Base-by-base conservation (phyloP, 371 early-diverging fungal genomes). In the Basidiobolus meristosporus region DNA sequence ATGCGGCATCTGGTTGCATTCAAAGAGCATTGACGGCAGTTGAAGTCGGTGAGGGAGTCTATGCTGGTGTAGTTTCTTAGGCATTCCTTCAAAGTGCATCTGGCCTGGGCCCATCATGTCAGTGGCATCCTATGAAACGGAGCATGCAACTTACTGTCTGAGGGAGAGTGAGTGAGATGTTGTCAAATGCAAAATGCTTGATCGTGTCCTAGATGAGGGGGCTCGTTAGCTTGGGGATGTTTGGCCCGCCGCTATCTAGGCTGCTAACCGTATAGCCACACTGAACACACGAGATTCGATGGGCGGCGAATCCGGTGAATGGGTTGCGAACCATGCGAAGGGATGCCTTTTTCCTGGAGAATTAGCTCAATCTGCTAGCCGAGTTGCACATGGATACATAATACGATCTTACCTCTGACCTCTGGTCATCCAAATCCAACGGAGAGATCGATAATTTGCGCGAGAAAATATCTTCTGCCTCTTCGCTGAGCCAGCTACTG, bases 241-340 rank as follows among this genome's bases (percentile, higher is more conserved):
- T n/a, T n/a, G n/a, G n/a, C n/a, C n/a, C n/a, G n/a, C n/a, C n/a
- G n/a, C n/a, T n/a, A n/a, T n/a, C n/a, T n/a, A n/a, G n/a, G n/a
- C n/a, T 14, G 45, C 38, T 46, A 54, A 68, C 66, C 7, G 77
- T 83, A 42, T 82, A 77, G 4, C 76, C 80, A 45, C 85, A 85
- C 32, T 73, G 69, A 44, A 70, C 59, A 53, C 86, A 85, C 40
- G 81, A 73, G n/a, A 82, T 65, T 39, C 82, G 71, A 26, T 68
- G 70, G 3, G 82, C 86, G 21, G 70, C 60, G 46, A 80, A 51
- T 5, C 86, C 86, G 7, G 68, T 62, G 47, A 83, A 73, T 7
- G 86, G 86, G 42, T 70, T 73, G 38, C 60, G 54, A 16, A 52
- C 38, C n/a, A n/a, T n/a, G n/a, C n/a, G n/a, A n/a, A n/a, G n/a